phyloP scores from a whole-genome alignment of 352 stramenopile species.

The Phytopythium helicoides region DNA sequence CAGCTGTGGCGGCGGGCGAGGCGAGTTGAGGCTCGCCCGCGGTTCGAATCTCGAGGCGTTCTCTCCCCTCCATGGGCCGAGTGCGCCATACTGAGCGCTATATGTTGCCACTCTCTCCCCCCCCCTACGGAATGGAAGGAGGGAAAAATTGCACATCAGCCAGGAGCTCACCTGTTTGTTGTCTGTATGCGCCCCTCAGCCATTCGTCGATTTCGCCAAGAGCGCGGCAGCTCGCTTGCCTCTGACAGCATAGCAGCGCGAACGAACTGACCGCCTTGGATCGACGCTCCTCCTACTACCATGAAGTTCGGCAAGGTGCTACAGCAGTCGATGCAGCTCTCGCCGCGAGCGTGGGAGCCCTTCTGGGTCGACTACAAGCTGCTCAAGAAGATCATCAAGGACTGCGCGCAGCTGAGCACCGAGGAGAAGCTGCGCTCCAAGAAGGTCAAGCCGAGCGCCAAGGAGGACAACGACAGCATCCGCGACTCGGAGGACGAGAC shows the following conservation, averaged over 20 bases:
- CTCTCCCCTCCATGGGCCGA: too few species aligned
- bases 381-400: conserved; percentile 90
- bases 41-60: too few species aligned
- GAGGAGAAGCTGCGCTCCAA: conserved; percentile 83
- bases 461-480: conserved; percentile 87
- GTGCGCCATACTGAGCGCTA: too few species aligned
- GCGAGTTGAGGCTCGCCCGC: too few species aligned
- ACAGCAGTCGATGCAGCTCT: conserved; percentile 86
- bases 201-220: too few species aligned
- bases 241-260: not conserved
- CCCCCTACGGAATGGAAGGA: too few species aligned
- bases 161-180: too few species aligned
- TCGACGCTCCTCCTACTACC: not conserved
- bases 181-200: too few species aligned
- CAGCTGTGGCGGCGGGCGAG: too few species aligned
- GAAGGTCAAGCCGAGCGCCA: conserved; percentile 70
- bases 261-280: not conserved
- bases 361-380: conserved; percentile 89
- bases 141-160: too few species aligned
- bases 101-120: too few species aligned
- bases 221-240: not conserved
- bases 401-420: conserved; percentile 85
- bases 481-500: conserved; percentile 81
- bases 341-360: conserved; percentile 64
- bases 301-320: conserved; percentile 91